Conservation (phyloP, 1,284 basidiomycete genomes). For the Peniophora sp. region DNA sequence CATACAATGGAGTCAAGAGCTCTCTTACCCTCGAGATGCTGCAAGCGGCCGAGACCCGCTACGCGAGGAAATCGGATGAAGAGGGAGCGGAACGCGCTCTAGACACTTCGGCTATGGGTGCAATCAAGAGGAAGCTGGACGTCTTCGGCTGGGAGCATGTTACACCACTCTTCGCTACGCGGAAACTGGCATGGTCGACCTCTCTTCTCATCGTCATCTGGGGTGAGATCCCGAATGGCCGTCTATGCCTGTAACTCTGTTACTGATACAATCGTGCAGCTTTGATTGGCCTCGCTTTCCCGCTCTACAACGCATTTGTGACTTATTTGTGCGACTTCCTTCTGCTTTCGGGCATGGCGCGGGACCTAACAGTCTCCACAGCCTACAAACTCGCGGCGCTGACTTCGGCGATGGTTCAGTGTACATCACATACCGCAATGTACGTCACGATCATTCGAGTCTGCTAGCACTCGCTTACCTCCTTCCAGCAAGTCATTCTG, state of each 20-base stretch:
- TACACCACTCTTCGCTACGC: constrained; percentile 53
- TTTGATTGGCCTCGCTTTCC: constrained; percentile 68
- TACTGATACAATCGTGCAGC: constrained; percentile 26
- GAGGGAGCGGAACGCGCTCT: constrained; percentile 15
- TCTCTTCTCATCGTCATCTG: constrained; percentile 52
- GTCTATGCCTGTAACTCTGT: too few species aligned
- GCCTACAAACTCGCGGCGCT: constrained; percentile 51
- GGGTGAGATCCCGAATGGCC: constrained; percentile 40
- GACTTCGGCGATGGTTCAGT: constrained; percentile 54
- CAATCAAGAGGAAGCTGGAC: constrained; percentile 32
- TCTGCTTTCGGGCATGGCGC: neutral
- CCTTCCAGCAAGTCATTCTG: constrained; percentile 52
- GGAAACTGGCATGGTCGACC: constrained; percentile 56
- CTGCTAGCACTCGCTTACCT: neutral
- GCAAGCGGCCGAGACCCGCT: constrained; percentile 16
- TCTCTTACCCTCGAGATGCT: constrained; percentile 44
- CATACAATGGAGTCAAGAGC: constrained; percentile 51
- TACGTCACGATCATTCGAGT: constrained; percentile 20
- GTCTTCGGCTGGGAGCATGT: constrained; percentile 40
- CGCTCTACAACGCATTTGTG: constrained; percentile 60
- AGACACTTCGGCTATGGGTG: constrained; percentile 30
- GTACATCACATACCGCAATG: constrained; percentile 63
- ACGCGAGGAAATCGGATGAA: constrained; percentile 8
- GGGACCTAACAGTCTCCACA: constrained; percentile 13
- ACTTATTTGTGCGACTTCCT: constrained; percentile 44